Percentiles rank a stretch among this genome's conserved stretches.
These are phyloP conservation scores for Umbelopsis vinacea DNA, from an alignment of 192 early-diverging fungal species.

Conservation along the genomic window DNA sequence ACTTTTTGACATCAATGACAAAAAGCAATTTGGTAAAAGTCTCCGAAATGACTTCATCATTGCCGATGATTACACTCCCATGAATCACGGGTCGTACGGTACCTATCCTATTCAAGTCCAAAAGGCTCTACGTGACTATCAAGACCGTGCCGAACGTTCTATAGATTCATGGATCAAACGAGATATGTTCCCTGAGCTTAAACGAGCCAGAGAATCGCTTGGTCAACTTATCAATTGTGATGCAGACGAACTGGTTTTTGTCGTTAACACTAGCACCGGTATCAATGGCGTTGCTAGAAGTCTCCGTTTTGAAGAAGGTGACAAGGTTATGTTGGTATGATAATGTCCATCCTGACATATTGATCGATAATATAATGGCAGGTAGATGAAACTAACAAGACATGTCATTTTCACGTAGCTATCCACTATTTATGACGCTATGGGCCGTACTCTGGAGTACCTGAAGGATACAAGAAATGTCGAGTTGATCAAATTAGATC, in stretches of 20 bases:
- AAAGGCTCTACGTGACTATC: constrained; percentile 27
- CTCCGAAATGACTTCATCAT: constrained; percentile 53
- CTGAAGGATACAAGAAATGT: constrained; percentile 46
- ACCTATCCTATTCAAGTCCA: constrained; percentile 34
- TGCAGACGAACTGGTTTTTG: constrained; percentile 57
- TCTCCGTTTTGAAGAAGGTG: constrained; percentile 44
- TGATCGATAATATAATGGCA: not conserved
- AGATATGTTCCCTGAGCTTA: constrained; percentile 37
- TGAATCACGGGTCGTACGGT: constrained; percentile 74
- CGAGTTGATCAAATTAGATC: constrained; percentile 45
- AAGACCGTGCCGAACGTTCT: constrained; percentile 37
- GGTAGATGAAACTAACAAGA: not conserved
- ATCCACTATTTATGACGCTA: constrained; percentile 60
- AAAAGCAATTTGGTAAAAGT: constrained; percentile 45
- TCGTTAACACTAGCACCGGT: constrained; percentile 60
- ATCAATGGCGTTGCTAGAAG: constrained; percentile 59
- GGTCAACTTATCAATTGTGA: constrained; percentile 53
- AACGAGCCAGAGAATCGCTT: constrained; percentile 39
- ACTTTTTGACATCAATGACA: constrained; percentile 10
- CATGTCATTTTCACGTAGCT: constrained; percentile 27
- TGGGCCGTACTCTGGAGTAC: constrained; percentile 51
- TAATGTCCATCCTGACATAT: too few relatives aligned
- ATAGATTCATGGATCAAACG: constrained; percentile 59
- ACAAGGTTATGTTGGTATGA: constrained; percentile 41
- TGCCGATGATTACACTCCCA: constrained; percentile 49